Evolutionary conservation across 176 grass and related monocot genomes (phyloP), one percentile per base, ranked within the genome.

Genomic region (Avena eriantha): DNA sequence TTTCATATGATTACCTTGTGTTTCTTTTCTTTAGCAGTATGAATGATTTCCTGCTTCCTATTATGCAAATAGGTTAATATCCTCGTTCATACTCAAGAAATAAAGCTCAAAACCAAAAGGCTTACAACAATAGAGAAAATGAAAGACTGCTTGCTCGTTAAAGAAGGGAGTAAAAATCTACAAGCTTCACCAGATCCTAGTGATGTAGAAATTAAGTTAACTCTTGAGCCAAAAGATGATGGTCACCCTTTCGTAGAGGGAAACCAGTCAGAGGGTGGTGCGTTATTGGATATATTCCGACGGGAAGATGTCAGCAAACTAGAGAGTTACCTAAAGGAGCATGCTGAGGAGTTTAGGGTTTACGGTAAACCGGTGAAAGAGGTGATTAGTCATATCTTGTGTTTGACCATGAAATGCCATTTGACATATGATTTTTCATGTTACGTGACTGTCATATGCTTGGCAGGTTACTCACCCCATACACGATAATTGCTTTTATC

Each of bases 401-500:
- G 7, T 61, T 78, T 61, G 71, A 34, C 63, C 7, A 80, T 46
- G 16, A 2, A 78, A 19, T 45, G 15, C 15, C 34, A 29, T 76
- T 3, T 41, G 24, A 43, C 39, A 36, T 51, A 41, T 63, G 55
- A 60, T 79, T 61, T n/a, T 4, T 82, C 33, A 72, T 86, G 19
- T 46, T 2, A 5, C 29, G 39, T 58, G 17, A 76, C 24, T 70
- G 4, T 34, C 19, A 0, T 68, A 43, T 82, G 26, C n/a, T 43
- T 87, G 19, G 29, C 83, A 98, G 89, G 95, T 95, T 82, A 59
- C 49, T 65, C 89, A 95, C 77, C 95, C 91, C 35, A 95, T 98
- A 71, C 93, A 98, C 57, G 95, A 98, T 63, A 91, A 98, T 11
- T 85, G 77, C 39, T 98, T 98, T 76, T 98, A 95, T 84, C 83